Conservation (phyloP, 1,139 yeast species). For the Hansenula sp. region DNA sequence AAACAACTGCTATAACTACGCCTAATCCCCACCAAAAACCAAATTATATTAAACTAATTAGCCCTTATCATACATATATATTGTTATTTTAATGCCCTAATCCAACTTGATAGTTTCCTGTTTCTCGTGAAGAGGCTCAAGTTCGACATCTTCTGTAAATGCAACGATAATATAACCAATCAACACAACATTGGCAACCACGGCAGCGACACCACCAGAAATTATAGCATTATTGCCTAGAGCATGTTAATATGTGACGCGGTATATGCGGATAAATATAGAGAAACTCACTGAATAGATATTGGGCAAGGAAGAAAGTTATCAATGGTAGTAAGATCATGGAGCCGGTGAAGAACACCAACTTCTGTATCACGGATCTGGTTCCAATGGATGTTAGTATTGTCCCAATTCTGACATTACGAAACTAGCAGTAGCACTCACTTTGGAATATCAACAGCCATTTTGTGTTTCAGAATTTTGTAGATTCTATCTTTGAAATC, state of each 20-base stretch:
- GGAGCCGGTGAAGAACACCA: conserved; percentile 81
- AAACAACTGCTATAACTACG: no score
- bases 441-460: conserved; percentile 64
- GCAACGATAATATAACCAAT: conserved; percentile 86
- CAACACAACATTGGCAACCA: conserved; percentile 81
- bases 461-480: conserved; percentile 21
- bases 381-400: conserved; percentile 3
- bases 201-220: conserved; percentile 90
- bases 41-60: not conserved
- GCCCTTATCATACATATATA: no score
- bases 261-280: no score
- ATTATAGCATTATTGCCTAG: conserved; percentile 50
- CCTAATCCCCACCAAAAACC: no score
- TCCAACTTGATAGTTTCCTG: conserved; percentile 34
- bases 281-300: conserved; percentile 35
- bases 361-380: conserved; percentile 45
- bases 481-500: no score
- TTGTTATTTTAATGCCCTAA: conserved; percentile 1
- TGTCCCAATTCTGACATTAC: no score
- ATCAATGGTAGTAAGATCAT: conserved; percentile 80
- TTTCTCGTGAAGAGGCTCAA: conserved; percentile 29
- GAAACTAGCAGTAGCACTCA: conserved; percentile 39
- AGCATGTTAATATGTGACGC: conserved; percentile 8
- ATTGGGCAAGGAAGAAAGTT: conserved; percentile 66
- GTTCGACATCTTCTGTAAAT: conserved; percentile 68